Evolutionary conservation across 805 yeast genomes (phyloP), one percentile per base, ranked within the genome.

Genomic region (Starmerella floris): DNA sequence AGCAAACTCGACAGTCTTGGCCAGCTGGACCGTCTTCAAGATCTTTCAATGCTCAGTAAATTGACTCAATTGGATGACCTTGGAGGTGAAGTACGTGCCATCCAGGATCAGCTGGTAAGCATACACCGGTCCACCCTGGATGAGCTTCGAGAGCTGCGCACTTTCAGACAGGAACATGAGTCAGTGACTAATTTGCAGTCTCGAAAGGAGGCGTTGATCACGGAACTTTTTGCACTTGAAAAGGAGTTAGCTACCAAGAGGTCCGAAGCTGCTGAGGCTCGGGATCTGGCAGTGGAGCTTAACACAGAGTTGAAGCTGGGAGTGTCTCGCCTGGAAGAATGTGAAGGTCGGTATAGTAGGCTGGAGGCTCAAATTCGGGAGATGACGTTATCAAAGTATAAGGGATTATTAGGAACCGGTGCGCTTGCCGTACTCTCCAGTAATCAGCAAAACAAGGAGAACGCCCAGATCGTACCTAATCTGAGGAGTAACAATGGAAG

Each of bases 331-430:
- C 42, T 54, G 5, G 43, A 34, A 16, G 45, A 41, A 3, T 40
- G 46, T 30, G 56, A 54, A 33, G 13, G 33, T 6, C 43, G 50
- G n/a, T 50, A 46, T 37, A 15, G 34, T 17, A 23, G 26, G 31
- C 50, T 54, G 15, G 56, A 51, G 38, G 13, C 40, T n/a, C 46
- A 44, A 5, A 28, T 52, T n/a, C 44, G 53, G 6, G 56, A 51
- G 15, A 35, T 51, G 35, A 39, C 44, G 10, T 33, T 51, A 6
- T 23, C 50, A 21, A 52, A 51, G 42, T 52, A 52, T 40, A 47
- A 43, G 38, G 52, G 49, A 13, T 38, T 47, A 9, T 51, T 48
- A 2, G 51, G 52, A 16, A 39, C 49, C 2, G 48, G 53, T n/a
- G 45, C 57, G 2, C 32, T 50, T 33, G 54, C 54, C n/a, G 50